Base-by-base conservation (phyloP, 2,329 filamentous ascomycete genomes). In the Colletotrichum theobromicola region DNA sequence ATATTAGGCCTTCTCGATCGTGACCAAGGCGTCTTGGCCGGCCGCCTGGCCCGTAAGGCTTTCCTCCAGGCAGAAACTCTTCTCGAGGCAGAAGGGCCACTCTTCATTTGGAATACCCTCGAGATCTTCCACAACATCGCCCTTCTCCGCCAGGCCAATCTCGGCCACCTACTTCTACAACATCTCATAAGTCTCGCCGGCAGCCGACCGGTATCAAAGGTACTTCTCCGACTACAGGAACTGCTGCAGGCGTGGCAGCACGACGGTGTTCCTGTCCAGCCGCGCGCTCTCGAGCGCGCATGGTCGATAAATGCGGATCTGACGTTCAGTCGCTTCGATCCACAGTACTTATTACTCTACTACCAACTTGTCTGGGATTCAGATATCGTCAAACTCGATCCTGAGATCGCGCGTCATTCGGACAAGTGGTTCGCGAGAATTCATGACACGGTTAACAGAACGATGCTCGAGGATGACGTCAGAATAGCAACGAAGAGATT, bases 11-110 rank as follows among this genome's bases (percentile, higher is more conserved):
- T 78, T 50, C 74, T 78, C 2, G 28, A 67, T 15, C 65, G 67
- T 16, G 74, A 68, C 55, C 74, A 76, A n/a, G 77, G 77, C 18
- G 42, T 70, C 21, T 72, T 77, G 28, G 77, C 77, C 21, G 77
- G 77, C 6, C 70, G 77, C 12, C 55, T 74, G 28, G 77, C 77
- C n/a, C 77, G 77, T 7, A 78, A 78, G 65, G 74, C 77, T 10
- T 78, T 78, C 37, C n/a, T 78, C n/a, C 69, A 75, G 34, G 74
- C 76, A 21, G 77, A 78, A 58, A 72, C 66, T 24, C 74, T 78
- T 4, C 60, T 78, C 4, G 34, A 55, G 12, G 46, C 76, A 26
- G 76, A 75, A n/a, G 76, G 70, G 3, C 77, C 77, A 2, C 32
- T 67, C 28, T 60, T 76, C 35, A 53, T 74, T 61, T 76, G 75